Base-by-base conservation (phyloP, 2,329 filamentous ascomycete species). In the Thielaviopsis ethacetica region DNA sequence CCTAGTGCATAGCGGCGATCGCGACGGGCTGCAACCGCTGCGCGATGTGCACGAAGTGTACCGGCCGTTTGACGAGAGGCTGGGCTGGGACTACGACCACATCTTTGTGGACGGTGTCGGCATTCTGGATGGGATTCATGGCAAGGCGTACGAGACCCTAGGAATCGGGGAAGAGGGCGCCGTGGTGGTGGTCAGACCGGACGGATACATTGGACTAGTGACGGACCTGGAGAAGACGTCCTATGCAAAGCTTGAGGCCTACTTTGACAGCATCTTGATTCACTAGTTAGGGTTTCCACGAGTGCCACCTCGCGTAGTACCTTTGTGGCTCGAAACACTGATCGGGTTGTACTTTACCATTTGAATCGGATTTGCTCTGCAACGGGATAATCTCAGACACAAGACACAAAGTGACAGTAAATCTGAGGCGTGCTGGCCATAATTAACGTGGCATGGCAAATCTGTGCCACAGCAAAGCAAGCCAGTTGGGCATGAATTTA, bases 181-280 rank as follows among this genome's bases (percentile, higher is more conserved):
- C 62, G 69, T 82, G 3, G 76, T 85, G 0, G 70, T 83, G 1
- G 71, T 83, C 1, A 69, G 85, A 54, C 85, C 85, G 2, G 85
- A 88, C 71, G 82, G 85, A 66, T 83, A 88, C 68, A 77, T 87
- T 34, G 75, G 67, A 1, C 71, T 69, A 64, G 63, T 75, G 1
- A 69, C 70, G 1, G 67, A 70, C 17, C 62, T 75, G 21, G 69
- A 72, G 22, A 69, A 71, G 69, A 90, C n/a, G 5, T 27, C 47
- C 34, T 69, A 71, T 41, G 67, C 65, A 1, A 65, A 65, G 2
- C 44, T 73, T 38, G 65, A 68, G 60, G 58, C 62, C n/a, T 72
- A 72, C 55, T 72, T 73, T 54, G 66, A 68, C 34, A 64, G 49
- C 62, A 15, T 68, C 62, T 34, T 60, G 49, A 54, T 19, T 26